Evolutionary conservation across 2,329 filamentous ascomycete genomes (phyloP).

Genomic region (Verruconis gallopava): DNA sequence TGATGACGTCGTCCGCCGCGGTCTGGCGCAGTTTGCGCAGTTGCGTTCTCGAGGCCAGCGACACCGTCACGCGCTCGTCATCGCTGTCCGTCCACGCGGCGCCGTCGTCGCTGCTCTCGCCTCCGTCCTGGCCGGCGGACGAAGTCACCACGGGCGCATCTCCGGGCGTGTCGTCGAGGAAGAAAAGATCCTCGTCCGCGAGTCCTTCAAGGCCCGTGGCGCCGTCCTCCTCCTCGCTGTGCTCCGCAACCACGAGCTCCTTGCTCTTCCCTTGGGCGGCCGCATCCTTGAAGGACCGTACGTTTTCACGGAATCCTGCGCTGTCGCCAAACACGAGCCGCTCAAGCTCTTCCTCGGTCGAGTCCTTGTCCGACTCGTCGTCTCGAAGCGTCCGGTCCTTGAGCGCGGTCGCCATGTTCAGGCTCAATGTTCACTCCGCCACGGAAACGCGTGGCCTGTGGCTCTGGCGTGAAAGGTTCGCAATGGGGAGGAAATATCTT

Average conservation of each 20-base stretch:
- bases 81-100: slow-evolving; percentile 91
- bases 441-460: too few species aligned
- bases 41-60: slow-evolving; percentile 60
- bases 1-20: slow-evolving; percentile 76
- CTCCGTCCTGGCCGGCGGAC: slow-evolving; percentile 29
- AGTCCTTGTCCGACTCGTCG: slow-evolving; percentile 53
- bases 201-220: slow-evolving; percentile 43
- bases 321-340: slow-evolving; percentile 78
- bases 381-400: neutral
- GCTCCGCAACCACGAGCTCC: slow-evolving; percentile 22
- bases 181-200: slow-evolving; percentile 74
- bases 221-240: slow-evolving; percentile 36
- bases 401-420: neutral
- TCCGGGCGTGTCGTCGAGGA: slow-evolving; percentile 56
- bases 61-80: slow-evolving; percentile 76
- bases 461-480: too few species aligned
- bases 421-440: too few species aligned
- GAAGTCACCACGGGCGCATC: slow-evolving; percentile 27
- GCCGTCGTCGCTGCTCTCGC: slow-evolving; percentile 28
- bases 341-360: slow-evolving; percentile 75
- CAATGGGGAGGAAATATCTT: too few species aligned
- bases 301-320: slow-evolving; percentile 62
- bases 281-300: slow-evolving; percentile 45
- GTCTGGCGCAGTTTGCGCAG: slow-evolving; percentile 71
- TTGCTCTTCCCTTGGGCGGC: slow-evolving; percentile 25